Base-by-base conservation (phyloP, 2,329 filamentous ascomycete species). In the Neofusicoccum sp. region DNA sequence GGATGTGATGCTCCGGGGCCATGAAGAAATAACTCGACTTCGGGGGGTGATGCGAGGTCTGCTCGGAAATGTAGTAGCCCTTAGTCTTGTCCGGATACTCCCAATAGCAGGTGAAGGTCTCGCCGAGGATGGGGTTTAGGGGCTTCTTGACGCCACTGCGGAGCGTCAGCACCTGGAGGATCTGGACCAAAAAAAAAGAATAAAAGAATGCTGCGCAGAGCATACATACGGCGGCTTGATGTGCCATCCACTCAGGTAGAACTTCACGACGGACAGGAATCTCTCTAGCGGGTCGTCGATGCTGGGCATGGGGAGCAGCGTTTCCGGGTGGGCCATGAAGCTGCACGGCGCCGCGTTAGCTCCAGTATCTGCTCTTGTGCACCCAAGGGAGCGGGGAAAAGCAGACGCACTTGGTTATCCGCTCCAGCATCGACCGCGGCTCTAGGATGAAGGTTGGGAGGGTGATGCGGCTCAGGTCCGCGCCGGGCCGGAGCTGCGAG, bases 21-120 rank as follows among this genome's bases (percentile, higher is more conserved):
- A 97, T 93, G 80, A 97, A 99, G 77, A 99, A 99, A 81, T 99
- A 99, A 78, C 93, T 97, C 50, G 94, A 98, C 80, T 99, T 99
- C 33, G 95, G 95, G 36, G 95, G 95, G 74, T 99, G 95, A 76
- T 99, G 95, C 33, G 93, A 98, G 1, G 95, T 99, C 78, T 99
- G 95, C 78, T 99, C 95, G 52, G 94, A 88, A 69, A 99, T 92
- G 80, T 99, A 99, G 80, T 97, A 99, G 66, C 91, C 94, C 68
- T 87, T 88, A 36, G 92, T 96, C 16, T 88, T 83, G 77, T 96
- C 90, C 12, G 89, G 85, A 66, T 96, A 89, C 69, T 97, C 91
- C 95, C 95, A 99, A 77, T 95, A 97, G 77, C 94, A 93, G 59
- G 92, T 94, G 74, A 93, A 98, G 49, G 90, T 90, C 79, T 99